These are phyloP conservation scores for Aegilops sharonensis DNA, from an alignment of 176 grass and related monocot genomes.

Conservation along the genomic window DNA sequence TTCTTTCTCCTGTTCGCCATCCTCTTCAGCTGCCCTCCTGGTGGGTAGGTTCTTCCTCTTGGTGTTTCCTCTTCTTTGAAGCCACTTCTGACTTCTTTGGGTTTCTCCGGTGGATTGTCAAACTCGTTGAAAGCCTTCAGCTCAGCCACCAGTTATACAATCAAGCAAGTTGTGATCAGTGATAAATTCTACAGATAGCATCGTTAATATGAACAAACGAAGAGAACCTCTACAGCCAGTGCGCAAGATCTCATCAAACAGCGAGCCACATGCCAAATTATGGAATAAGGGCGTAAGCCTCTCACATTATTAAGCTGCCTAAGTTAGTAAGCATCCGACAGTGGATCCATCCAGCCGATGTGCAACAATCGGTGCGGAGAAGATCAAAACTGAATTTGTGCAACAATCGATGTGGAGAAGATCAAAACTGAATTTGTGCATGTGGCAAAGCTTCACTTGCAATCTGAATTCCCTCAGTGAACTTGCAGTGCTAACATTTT, in stretches of 20 bases:
- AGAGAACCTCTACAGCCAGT: too few species aligned
- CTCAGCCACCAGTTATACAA: conserved; percentile 52
- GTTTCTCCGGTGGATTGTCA: conserved; percentile 41
- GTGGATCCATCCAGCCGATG: background rate
- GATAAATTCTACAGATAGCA: too few species aligned
- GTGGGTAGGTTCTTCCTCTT: conserved; percentile 5
- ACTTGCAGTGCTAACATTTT: background rate
- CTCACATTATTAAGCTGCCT: background rate
- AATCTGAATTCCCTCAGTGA: background rate
- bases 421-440: background rate
- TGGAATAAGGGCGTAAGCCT: background rate
- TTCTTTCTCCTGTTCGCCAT: conserved; percentile 15
- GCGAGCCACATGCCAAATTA: background rate
- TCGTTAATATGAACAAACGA: too few species aligned
- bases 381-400: background rate
- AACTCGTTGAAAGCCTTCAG: conserved; percentile 93
- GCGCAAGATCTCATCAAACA: background rate
- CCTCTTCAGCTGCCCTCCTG: background rate
- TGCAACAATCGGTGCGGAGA: background rate
- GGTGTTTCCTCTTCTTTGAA: conserved; percentile 63
- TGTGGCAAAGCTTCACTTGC: background rate
- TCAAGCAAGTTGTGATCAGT: too few species aligned
- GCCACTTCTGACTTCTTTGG: conserved; percentile 33
- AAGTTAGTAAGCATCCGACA: background rate
- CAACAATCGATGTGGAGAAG: background rate